Evolutionary conservation across 208 protist genomes (phyloP).

Genomic region (Crithidia thermophila): DNA sequence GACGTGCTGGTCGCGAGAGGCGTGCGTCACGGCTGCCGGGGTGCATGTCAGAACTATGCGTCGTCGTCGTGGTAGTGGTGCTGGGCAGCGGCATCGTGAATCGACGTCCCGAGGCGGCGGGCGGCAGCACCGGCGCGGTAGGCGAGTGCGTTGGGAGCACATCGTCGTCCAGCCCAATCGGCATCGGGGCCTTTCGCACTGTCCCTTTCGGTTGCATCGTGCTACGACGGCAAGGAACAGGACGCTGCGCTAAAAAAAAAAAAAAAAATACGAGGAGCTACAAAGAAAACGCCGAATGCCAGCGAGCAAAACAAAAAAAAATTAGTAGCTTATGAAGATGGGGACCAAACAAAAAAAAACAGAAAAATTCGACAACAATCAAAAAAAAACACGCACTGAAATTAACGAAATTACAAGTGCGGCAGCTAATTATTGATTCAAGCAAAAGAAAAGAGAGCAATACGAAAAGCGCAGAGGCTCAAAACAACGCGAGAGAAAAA

Average conservation of each 20-base stretch:
- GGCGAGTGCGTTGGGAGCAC: no score
- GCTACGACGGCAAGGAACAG: not conserved
- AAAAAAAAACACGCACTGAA: no score
- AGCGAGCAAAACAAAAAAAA: not conserved
- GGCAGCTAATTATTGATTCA: not conserved
- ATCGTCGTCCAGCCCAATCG: not conserved
- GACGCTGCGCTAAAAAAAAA: not conserved
- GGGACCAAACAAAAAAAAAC: not conserved
- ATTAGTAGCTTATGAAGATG: not conserved
- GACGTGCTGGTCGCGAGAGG: no score
- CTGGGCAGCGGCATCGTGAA: no score
- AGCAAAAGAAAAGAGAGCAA: not conserved
- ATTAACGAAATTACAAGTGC: not conserved
- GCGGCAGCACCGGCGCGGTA: not conserved
- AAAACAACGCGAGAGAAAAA: not conserved
- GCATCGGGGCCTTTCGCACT: not conserved
- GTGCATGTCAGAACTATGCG: no score
- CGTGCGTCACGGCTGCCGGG: no score
- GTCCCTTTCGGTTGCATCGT: slow-evolving; percentile 5
- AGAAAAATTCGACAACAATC: no score
- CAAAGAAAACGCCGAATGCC: not conserved
- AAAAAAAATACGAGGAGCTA: not conserved
- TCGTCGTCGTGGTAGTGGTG: no score
- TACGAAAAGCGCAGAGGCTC: not conserved
- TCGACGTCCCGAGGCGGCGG: not conserved